phyloP scores from a whole-genome alignment of 1,284 basidiomycete genomes.

The Violaceomyces palustris region DNA sequence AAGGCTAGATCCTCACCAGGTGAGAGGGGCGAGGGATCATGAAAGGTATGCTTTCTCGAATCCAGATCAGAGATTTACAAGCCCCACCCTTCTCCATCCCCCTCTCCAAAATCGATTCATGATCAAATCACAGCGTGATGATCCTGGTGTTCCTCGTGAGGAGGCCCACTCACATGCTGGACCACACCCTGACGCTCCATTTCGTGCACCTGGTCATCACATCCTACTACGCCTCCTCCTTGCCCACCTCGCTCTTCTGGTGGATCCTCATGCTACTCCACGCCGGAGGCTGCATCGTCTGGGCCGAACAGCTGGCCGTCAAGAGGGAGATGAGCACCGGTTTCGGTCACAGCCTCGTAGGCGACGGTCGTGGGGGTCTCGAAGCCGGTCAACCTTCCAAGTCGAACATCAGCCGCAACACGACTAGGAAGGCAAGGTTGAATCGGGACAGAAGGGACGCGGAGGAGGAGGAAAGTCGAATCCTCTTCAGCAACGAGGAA shows the following conservation, averaged over 20 bases:
- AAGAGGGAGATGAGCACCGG: conserved; percentile 70
- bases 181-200: conserved; percentile 82
- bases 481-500: too few relatives aligned
- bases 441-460: too few relatives aligned
- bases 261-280: conserved; percentile 64
- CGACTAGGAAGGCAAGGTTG: too few relatives aligned
- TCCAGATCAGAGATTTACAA: conserved; percentile 5
- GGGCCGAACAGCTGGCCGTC: conserved; percentile 83
- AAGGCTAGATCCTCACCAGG: conserved; percentile 53
- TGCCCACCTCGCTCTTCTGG: conserved; percentile 64
- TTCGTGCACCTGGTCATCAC: conserved; percentile 87
- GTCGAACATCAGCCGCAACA: too few relatives aligned
- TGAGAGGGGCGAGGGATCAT: conserved; percentile 6
- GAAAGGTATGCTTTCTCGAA: conserved; percentile 4
- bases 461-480: too few relatives aligned
- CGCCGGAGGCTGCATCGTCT: conserved; percentile 68
- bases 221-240: conserved; percentile 77
- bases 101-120: too few relatives aligned
- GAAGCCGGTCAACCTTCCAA: too few relatives aligned
- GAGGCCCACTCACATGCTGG: conserved; percentile 85
- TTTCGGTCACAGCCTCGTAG: conserved; percentile 15
- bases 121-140: too few relatives aligned
- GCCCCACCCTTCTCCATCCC: conserved; percentile 9
- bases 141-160: conserved; percentile 82
- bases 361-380: too few relatives aligned